Conservation (phyloP, 345 rosid species). For the Syzygium aqueum region DNA sequence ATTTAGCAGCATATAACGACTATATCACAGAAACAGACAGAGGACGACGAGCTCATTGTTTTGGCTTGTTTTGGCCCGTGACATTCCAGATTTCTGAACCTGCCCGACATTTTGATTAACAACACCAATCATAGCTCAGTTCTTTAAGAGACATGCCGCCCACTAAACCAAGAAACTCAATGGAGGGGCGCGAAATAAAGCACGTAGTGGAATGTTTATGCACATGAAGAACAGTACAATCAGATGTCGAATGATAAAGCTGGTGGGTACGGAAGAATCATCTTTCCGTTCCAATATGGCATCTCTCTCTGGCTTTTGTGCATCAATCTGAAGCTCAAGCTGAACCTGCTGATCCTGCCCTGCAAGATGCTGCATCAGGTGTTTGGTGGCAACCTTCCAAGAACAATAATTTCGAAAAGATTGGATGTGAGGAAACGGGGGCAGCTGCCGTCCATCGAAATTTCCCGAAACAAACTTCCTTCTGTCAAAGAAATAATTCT, state of each 20-base stretch:
- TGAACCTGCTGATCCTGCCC: not conserved
- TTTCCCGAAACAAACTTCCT: not conserved
- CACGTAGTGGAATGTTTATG: not conserved
- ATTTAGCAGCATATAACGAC: not conserved
- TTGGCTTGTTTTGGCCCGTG: slow-evolving; percentile 11
- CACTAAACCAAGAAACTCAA: not conserved
- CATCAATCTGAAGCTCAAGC: not conserved
- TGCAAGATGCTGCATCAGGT: not conserved
- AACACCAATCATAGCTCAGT: not conserved
- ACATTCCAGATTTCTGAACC: not conserved
- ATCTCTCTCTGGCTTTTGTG: not conserved
- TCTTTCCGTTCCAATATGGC: not conserved
- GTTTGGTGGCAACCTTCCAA: not conserved
- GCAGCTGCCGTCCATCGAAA: not conserved
- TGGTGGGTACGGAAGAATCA: not conserved
- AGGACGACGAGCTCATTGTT: not conserved
- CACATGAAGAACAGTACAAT: not conserved
- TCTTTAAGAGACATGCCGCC: not conserved
- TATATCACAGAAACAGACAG: not conserved
- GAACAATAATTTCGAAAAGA: not conserved
- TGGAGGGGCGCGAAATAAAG: no score
- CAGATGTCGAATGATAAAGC: not conserved
- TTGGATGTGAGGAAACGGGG: not conserved
- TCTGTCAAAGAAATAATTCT: not conserved
- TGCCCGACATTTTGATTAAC: not conserved